phyloP scores from a whole-genome alignment of 768 basidiomycete species.

The Russula ochroleuca region DNA sequence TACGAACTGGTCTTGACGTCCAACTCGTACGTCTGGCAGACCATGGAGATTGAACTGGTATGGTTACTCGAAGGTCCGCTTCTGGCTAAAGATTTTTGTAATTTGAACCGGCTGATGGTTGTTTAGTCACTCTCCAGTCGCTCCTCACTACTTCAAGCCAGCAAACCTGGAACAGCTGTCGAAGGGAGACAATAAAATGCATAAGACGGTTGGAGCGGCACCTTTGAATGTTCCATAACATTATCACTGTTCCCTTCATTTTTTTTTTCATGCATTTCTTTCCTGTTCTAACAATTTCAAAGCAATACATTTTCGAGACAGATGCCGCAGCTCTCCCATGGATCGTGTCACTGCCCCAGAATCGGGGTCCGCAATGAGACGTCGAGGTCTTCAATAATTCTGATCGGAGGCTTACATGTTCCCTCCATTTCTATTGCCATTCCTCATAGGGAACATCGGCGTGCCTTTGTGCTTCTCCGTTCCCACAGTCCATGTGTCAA shows the following conservation, averaged over 20 bases:
- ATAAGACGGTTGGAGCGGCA: constrained; percentile 54
- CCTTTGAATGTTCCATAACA: constrained; percentile 20
- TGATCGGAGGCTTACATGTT: no score
- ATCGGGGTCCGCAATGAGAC: no score
- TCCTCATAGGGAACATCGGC: no score
- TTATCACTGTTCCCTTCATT: constrained; percentile 1
- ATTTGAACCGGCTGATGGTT: constrained; percentile 15
- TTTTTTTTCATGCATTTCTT: constrained; percentile 10
- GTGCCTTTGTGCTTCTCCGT: no score
- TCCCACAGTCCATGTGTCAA: no score
- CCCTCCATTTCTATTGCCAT: no score
- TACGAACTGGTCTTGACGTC: constrained; percentile 97
- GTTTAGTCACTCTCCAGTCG: constrained; percentile 50
- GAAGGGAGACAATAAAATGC: constrained; percentile 88
- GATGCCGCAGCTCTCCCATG: no score
- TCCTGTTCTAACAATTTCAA: constrained; percentile 8
- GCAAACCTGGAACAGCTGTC: constrained; percentile 78
- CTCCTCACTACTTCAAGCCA: constrained; percentile 93
- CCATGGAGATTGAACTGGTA: constrained; percentile 96
- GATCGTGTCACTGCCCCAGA: no score
- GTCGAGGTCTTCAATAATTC: no score
- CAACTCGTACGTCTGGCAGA: constrained; percentile 96
- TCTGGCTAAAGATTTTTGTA: neutral
- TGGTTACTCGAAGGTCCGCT: constrained; percentile 87
- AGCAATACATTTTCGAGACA: neutral